A percentile compares a stretch with the other conserved stretches of the same genome.
These are phyloP conservation scores for Helianthus tuberosus DNA, from an alignment of 129 eudicot species.

Conservation along the genomic window DNA sequence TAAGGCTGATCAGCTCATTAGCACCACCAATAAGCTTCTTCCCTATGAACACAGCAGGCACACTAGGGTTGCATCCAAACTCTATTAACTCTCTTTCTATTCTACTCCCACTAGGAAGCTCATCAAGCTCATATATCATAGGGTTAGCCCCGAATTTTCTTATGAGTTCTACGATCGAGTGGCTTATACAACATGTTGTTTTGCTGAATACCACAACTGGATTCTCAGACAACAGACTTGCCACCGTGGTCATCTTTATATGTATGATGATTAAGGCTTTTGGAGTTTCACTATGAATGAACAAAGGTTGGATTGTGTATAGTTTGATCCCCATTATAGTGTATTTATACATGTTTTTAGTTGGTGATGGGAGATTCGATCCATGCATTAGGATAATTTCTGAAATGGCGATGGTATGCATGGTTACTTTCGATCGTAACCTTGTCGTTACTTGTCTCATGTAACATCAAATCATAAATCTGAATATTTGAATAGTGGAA, in stretches of 20 bases:
- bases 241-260: conserved; percentile 37
- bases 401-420: not conserved
- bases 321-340: conserved; percentile 7
- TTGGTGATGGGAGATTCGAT: conserved; percentile 25
- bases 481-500: conserved; percentile 31
- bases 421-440: not conserved
- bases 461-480: conserved; percentile 27
- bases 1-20: conserved; percentile 46
- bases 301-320: not conserved
- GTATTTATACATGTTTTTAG: conserved; percentile 25
- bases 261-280: not conserved
- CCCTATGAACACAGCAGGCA: conserved; percentile 54
- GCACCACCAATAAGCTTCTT: conserved; percentile 49
- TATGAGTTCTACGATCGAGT: conserved; percentile 44
- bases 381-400: not conserved
- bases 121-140: conserved; percentile 51
- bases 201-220: conserved; percentile 55
- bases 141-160: conserved; percentile 54
- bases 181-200: conserved; percentile 52
- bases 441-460: not conserved
- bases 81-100: conserved; percentile 40
- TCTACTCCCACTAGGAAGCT: conserved; percentile 38
- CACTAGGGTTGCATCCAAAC: conserved; percentile 47
- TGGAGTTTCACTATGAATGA: not conserved
- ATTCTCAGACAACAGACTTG: conserved; percentile 35